Conservation (phyloP, 225 moss, liverwort and hornwort species). For the Marchantia polymorpha region DNA sequence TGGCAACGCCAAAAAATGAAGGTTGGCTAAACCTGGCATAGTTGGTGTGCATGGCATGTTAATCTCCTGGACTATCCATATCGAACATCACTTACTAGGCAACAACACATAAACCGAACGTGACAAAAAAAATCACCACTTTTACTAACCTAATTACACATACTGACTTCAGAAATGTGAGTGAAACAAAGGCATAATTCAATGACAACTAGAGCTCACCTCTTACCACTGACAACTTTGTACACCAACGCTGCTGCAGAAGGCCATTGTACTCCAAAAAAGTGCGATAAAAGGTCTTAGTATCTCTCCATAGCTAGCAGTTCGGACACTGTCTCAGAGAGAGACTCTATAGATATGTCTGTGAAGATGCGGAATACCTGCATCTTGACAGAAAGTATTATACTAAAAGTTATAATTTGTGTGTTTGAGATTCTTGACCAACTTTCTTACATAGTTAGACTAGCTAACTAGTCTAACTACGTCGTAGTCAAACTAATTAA, state of each 20-base stretch:
- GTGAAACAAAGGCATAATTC: neutral
- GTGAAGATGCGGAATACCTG: too few relatives aligned
- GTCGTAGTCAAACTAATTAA: too few relatives aligned
- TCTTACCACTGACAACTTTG: slow-evolving; percentile 92
- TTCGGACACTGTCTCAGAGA: too few relatives aligned
- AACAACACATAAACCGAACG: neutral
- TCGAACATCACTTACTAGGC: neutral
- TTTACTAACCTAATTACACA: neutral
- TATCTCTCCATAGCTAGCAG: too few relatives aligned
- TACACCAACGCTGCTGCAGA: slow-evolving; percentile 66
- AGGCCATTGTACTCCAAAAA: slow-evolving; percentile 53
- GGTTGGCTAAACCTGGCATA: slow-evolving; percentile 25
- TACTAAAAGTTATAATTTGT: too few relatives aligned
- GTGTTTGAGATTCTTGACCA: too few relatives aligned
- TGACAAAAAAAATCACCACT: neutral
- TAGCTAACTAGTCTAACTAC: too few relatives aligned
- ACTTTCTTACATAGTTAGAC: too few relatives aligned
- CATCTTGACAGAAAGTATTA: too few relatives aligned
- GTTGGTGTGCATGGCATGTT: neutral
- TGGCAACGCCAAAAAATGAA: slow-evolving; percentile 18
- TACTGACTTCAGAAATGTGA: neutral
- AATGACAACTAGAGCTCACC: slow-evolving; percentile 35
- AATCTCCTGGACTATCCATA: neutral
- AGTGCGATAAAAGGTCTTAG: slow-evolving; percentile 65
- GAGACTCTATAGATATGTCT: too few relatives aligned